A percentile compares a stretch with the other conserved stretches of the same genome.
These are phyloP conservation scores for Microdochium bolleyi DNA, from an alignment of 2,329 filamentous ascomycete genomes.

Conservation along the genomic window DNA sequence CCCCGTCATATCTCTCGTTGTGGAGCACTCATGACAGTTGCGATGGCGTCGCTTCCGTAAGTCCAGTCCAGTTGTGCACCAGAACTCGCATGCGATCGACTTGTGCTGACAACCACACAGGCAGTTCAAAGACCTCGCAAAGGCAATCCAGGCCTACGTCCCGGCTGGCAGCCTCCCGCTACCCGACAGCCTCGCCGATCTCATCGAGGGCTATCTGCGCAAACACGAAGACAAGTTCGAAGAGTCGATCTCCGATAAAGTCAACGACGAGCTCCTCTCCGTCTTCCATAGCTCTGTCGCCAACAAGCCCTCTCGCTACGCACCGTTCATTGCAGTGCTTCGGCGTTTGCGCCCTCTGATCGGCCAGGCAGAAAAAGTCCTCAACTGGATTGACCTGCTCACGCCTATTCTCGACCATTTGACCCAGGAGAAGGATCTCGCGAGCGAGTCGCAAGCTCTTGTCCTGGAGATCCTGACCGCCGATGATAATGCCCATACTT, in stretches of 20 bases:
- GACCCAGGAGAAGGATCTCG: slow-evolving; percentile 53
- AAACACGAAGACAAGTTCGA: slow-evolving; percentile 58
- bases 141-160: slow-evolving; percentile 44
- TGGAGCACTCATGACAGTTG: too few relatives aligned
- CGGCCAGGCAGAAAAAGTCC: slow-evolving; percentile 50
- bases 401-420: slow-evolving; percentile 47
- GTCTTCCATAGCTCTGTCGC: slow-evolving; percentile 60
- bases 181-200: slow-evolving; percentile 53
- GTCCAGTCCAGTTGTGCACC: neutral
- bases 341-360: slow-evolving; percentile 57
- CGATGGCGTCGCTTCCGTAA: neutral
- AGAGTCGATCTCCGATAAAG: slow-evolving; percentile 58
- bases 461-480: slow-evolving; percentile 57
- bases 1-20: too few relatives aligned
- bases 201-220: slow-evolving; percentile 60
- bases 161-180: slow-evolving; percentile 49
- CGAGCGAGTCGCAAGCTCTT: slow-evolving; percentile 57
- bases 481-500: slow-evolving; percentile 48
- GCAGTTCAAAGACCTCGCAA: slow-evolving; percentile 53
- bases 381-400: slow-evolving; percentile 66
- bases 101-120: slow-evolving; percentile 21
- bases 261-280: slow-evolving; percentile 64
- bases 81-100: slow-evolving; percentile 2
- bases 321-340: slow-evolving; percentile 62
- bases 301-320: slow-evolving; percentile 46